Percentiles rank a stretch among this genome's conserved stretches.
Evolutionary conservation across 1,284 basidiomycete species (phyloP).

Genomic region (Puccinia novopanici): DNA sequence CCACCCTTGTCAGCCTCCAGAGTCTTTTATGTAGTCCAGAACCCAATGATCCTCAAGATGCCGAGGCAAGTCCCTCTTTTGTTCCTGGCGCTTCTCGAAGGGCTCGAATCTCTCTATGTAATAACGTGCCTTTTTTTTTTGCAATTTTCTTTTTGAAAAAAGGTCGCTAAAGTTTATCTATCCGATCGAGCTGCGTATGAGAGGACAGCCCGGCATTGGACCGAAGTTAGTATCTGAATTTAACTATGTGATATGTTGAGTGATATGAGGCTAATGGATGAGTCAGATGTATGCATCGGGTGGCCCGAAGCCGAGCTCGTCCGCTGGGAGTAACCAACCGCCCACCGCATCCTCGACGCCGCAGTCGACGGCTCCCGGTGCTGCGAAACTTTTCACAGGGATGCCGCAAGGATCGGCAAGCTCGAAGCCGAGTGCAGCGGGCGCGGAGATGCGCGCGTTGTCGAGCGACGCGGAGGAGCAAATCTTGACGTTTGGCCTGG

Average conservation of each 20-base stretch:
- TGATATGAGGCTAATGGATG: neutral
- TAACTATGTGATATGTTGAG: neutral
- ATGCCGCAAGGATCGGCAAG: neutral
- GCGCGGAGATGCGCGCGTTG: neutral
- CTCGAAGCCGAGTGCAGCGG: neutral
- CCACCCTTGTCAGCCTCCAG: conserved; percentile 92
- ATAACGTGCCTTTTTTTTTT: neutral
- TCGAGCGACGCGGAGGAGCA: conserved; percentile 54
- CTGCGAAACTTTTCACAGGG: neutral
- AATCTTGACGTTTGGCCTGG: conserved; percentile 62
- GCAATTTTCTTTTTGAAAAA: neutral
- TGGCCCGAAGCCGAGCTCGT: neutral
- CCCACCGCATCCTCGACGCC: neutral
- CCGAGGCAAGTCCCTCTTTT: conserved; percentile 65
- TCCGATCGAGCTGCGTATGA: conserved; percentile 84
- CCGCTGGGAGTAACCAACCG: neutral
- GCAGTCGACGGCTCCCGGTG: neutral
- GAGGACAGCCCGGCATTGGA: conserved; percentile 91
- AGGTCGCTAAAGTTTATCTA: conserved; percentile 91
- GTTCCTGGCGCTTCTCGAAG: conserved; percentile 24
- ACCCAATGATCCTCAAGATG: conserved; percentile 95
- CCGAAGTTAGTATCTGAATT: conserved; percentile 59
- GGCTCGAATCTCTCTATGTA: neutral
- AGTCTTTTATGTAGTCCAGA: conserved; percentile 93
- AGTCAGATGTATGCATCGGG: conserved; percentile 37